These are phyloP conservation scores for Xylona heveae DNA, from an alignment of 495 filamentous ascomycete species.

Conservation along the genomic window DNA sequence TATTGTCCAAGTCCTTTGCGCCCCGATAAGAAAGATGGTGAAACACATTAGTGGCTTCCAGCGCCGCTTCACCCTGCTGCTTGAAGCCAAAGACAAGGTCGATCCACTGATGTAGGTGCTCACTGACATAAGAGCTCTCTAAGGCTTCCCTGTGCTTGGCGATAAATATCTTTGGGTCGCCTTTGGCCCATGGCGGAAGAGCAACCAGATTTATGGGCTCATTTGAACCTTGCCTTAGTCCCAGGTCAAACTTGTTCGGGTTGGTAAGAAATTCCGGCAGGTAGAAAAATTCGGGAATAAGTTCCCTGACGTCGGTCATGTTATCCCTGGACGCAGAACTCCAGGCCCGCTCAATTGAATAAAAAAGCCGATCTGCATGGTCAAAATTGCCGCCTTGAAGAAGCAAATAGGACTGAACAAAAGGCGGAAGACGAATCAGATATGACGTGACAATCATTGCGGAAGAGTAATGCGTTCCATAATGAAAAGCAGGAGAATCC, in stretches of 20 bases:
- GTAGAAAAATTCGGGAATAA: conserved; percentile 94
- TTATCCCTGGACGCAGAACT: conserved; percentile 72
- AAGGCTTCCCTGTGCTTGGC: conserved; percentile 84
- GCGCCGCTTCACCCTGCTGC: conserved; percentile 79
- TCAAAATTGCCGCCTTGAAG: conserved; percentile 93
- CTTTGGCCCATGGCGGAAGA: conserved; percentile 90
- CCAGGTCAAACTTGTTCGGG: conserved; percentile 85
- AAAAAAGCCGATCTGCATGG: conserved; percentile 87
- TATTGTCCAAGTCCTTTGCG: conserved; percentile 77
- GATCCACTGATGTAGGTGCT: conserved; percentile 84
- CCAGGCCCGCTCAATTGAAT: conserved; percentile 83
- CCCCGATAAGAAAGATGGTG: conserved; percentile 89
- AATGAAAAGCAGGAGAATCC: conserved; percentile 68
- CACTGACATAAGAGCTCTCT: conserved; percentile 84
- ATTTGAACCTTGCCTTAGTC: conserved; percentile 54
- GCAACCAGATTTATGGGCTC: conserved; percentile 65
- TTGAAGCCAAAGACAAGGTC: conserved; percentile 91
- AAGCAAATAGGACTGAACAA: conserved; percentile 92
- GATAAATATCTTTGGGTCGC: conserved; percentile 88
- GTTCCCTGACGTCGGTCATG: conserved; percentile 80
- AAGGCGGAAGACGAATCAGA: conserved; percentile 83
- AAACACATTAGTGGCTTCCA: conserved; percentile 88
- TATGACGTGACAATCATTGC: conserved; percentile 98
- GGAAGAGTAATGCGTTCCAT: conserved; percentile 95
- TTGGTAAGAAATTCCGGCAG: conserved; percentile 86